Percentiles rank a stretch among this genome's conserved stretches.
Conservation (phyloP, 495 filamentous ascomycete species). For the Bathelium albidoporum region DNA sequence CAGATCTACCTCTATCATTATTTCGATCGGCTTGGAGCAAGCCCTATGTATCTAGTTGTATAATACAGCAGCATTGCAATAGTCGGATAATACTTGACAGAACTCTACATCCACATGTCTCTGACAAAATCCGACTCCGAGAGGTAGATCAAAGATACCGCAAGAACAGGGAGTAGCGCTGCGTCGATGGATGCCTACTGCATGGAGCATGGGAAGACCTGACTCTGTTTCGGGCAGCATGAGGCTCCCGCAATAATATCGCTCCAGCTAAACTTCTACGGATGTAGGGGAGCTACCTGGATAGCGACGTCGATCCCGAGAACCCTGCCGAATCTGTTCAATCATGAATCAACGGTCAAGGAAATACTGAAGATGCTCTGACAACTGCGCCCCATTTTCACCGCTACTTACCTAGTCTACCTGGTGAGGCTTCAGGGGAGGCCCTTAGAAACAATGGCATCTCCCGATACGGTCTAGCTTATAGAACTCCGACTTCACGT, state of each 20-base stretch:
- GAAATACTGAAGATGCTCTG: not conserved
- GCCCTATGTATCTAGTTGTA: conserved; percentile 2
- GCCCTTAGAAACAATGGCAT: not conserved
- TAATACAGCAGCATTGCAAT: not conserved
- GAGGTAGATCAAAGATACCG: too few relatives aligned
- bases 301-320: not conserved
- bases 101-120: not conserved
- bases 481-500: not conserved
- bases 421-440: not conserved
- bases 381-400: not conserved
- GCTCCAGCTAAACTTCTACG: too few relatives aligned
- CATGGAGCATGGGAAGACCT: too few relatives aligned
- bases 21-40: not conserved
- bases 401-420: not conserved
- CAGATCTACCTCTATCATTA: not conserved
- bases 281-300: too few relatives aligned
- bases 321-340: not conserved
- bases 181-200: too few relatives aligned
- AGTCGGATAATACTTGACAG: not conserved
- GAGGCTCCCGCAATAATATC: too few relatives aligned
- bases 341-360: not conserved
- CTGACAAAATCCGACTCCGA: not conserved
- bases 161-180: too few relatives aligned
- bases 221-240: too few relatives aligned
- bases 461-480: not conserved